Base-by-base conservation (phyloP, 257 asterid genomes). In the Mitragyna speciosa region DNA sequence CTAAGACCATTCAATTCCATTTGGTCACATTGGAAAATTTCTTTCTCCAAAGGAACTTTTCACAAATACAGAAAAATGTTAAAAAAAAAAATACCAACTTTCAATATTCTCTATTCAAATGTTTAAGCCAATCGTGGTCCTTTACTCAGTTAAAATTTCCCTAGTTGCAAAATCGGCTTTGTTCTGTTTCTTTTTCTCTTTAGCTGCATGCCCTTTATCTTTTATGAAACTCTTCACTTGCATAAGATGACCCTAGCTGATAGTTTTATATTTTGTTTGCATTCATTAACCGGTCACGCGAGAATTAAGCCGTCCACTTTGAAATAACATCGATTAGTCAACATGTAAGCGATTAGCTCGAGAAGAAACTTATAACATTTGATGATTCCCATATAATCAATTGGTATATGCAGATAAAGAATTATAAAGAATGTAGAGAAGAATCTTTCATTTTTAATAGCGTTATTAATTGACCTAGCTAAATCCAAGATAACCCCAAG, bases 301-400 rank as follows among this genome's bases (percentile, higher is more conserved):
- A 47, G 39, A 71, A 48, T 15, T 26, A 72, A 47, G 63, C 76
- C 43, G 76, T 43, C 31, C 16, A 49, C 47, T 73, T 73, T 51
- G 48, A 30, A 79, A 81, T 79, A 86, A 72, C 70, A 69, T 84
- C 80, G 45, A 66, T 22, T 81, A 84, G 88, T 87, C 90, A 86
- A 90, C 78, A 56, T 43, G 63, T 72, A 22, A 87, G 90, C 52
- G 87, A 76, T 75, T 70, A 83, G 89, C 90, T 89, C 90, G 86
- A 89, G 90, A 78, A 85, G 82, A 81, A 82, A 73, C 43, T 79
- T 31, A 65, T 70, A 85, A 36, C 48, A 75, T 36, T 71, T 61
- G 41, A 56, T 43, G 28, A 73, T 51, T 67, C 64, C 77, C 80
- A 67, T 81, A 67, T 73, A 79, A 72, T 66, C 80, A 82, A 58